These are phyloP conservation scores for Candolleomyces efflorescens DNA, from an alignment of 768 basidiomycete genomes.

Conservation along the genomic window DNA sequence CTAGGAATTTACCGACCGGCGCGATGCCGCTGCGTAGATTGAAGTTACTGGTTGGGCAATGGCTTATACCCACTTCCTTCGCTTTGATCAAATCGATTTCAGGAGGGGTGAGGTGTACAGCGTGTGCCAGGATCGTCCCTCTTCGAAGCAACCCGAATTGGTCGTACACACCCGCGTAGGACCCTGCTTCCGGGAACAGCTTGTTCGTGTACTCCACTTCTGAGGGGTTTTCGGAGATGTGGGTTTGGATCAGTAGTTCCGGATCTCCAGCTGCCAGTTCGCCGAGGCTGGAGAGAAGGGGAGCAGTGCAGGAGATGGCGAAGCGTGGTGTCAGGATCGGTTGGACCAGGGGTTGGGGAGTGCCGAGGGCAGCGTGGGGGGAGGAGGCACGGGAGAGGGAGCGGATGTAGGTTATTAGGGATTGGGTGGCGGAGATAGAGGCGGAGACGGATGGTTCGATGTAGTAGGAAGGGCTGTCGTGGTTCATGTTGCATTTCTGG, in stretches of 20 bases:
- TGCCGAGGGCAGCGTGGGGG: conserved; percentile 18
- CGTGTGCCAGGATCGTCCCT: conserved; percentile 89
- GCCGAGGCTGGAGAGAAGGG: conserved; percentile 63
- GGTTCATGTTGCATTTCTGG: conserved; percentile 91
- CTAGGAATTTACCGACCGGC: conserved; percentile 72
- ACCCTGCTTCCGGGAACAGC: conserved; percentile 59
- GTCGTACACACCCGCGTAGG: conserved; percentile 85
- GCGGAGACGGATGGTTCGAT: conserved; percentile 53
- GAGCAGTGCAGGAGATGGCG: conserved; percentile 79
- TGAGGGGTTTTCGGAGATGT: conserved; percentile 78
- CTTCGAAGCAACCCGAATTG: conserved; percentile 64
- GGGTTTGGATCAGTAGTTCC: conserved; percentile 80
- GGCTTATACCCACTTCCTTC: conserved; percentile 72
- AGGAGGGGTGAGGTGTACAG: conserved; percentile 66
- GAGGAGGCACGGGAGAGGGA: conserved; percentile 36
- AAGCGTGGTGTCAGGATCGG: conserved; percentile 96
- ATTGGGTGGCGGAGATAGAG: conserved; percentile 60
- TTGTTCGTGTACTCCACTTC: conserved; percentile 66
- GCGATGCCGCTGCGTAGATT: conserved; percentile 86
- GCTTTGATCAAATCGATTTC: conserved; percentile 72
- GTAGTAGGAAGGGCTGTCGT: conserved; percentile 64
- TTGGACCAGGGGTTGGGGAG: conserved; percentile 61
- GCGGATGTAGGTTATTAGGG: conserved; percentile 68
- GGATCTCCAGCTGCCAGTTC: conserved; percentile 55
- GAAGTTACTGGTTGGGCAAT: conserved; percentile 94